Conservation (phyloP, 768 basidiomycete genomes). For the Termitomyces titanicus region DNA sequence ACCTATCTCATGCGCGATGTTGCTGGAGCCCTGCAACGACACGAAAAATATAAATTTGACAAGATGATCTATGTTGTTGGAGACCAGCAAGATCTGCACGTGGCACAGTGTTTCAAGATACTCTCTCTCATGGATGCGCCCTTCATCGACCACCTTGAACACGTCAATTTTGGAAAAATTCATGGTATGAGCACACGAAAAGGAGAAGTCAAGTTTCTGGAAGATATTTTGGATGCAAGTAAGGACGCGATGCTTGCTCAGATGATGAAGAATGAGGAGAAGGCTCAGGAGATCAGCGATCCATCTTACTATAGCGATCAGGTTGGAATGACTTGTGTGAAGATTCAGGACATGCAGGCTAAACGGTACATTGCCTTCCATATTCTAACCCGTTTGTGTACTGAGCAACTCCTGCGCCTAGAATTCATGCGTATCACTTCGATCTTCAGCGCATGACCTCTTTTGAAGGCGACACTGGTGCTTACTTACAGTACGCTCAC, state of each 20-base stretch:
- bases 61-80: slow-evolving; percentile 92
- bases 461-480: slow-evolving; percentile 93
- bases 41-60: slow-evolving; percentile 79
- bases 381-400: background rate
- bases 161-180: slow-evolving; percentile 88
- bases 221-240: slow-evolving; percentile 87
- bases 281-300: slow-evolving; percentile 82
- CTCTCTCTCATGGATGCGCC: slow-evolving; percentile 83
- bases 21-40: slow-evolving; percentile 86
- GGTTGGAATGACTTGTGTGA: slow-evolving; percentile 91
- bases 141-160: slow-evolving; percentile 78
- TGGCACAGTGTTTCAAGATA: slow-evolving; percentile 89
- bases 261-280: slow-evolving; percentile 91
- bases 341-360: slow-evolving; percentile 95
- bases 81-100: slow-evolving; percentile 80
- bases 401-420: slow-evolving; percentile 22
- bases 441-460: slow-evolving; percentile 92
- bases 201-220: slow-evolving; percentile 91
- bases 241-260: slow-evolving; percentile 89
- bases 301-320: slow-evolving; percentile 74
- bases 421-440: slow-evolving; percentile 93
- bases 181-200: slow-evolving; percentile 92
- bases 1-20: slow-evolving; percentile 95
- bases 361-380: slow-evolving; percentile 56
- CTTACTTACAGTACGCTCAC: slow-evolving; percentile 94